A percentile compares a stretch with the other conserved stretches of the same genome.
These are phyloP conservation scores for Ichthyophonus hoferi DNA, from an alignment of 208 protist species.

Conservation along the genomic window DNA sequence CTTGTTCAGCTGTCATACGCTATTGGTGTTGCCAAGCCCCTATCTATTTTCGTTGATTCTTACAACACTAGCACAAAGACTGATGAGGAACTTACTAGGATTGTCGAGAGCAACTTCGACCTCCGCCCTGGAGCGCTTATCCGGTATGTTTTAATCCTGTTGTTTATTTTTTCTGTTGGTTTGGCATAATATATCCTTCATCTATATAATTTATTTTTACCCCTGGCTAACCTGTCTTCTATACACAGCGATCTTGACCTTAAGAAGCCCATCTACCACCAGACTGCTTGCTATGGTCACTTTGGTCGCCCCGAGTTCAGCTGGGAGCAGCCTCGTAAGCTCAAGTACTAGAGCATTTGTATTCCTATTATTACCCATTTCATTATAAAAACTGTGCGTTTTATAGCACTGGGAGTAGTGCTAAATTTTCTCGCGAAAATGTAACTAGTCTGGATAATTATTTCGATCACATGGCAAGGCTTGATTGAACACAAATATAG, in stretches of 20 bases:
- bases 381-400: too few species aligned
- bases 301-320: conserved; percentile 95
- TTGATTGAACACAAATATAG: too few species aligned
- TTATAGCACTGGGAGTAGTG: too few species aligned
- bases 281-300: conserved; percentile 95
- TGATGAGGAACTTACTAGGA: conserved; percentile 72
- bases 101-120: conserved; percentile 97
- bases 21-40: conserved; percentile 94
- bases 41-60: conserved; percentile 95
- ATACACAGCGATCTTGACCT: conserved; percentile 82
- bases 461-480: too few species aligned
- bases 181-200: too few species aligned
- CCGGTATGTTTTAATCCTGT: neutral
- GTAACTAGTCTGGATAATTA: too few species aligned
- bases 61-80: conserved; percentile 87
- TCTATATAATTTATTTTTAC: too few species aligned
- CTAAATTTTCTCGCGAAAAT: too few species aligned
- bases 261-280: conserved; percentile 87
- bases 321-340: conserved; percentile 94
- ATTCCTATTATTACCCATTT: too few species aligned
- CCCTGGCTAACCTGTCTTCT: too few species aligned
- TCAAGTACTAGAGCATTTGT: conserved; percentile 68
- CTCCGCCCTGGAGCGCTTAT: conserved; percentile 94
- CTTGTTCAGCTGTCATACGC: conserved; percentile 97
- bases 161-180: too few species aligned